Evolutionary conservation across 768 basidiomycete species (phyloP), one percentile per base, ranked within the genome.

Genomic region (Tylopilus sp.): DNA sequence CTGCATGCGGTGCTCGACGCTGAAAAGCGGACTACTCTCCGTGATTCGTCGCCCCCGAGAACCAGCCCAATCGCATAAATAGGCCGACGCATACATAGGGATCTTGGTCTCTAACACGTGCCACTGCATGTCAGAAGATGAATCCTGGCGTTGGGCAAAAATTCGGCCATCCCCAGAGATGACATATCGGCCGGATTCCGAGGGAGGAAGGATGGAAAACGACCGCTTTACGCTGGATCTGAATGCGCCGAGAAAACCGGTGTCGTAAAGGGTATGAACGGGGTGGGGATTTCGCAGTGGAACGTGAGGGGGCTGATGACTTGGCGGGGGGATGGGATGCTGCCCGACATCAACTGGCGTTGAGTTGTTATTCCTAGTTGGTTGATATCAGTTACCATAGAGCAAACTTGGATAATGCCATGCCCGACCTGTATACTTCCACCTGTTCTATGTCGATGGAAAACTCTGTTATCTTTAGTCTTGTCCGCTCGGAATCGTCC

Each of bases 381-480:
- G 42, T 3, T 15, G 36, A 21, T 40, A 25, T 60, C 20, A 63
- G 58, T 43, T 56, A 42, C 13, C 11, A 13, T 39, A 21, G 39
- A 44, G 43, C 25, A 12, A 45, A 17, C 38, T 55, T 39, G 15
- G 4, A 50, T 38, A 25, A 17, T 47, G 39, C 62, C 79, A 17
- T 47, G 39, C 62, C 79, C 30, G 59, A 89, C 89, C 85, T 75
- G 67, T 76, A 85, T 47, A 75, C 75, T 60, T 92, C 90, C 36
- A 71, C 67, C 55, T 93, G 90, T 30, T 78, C 65, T 25, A 89
- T 57, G 49, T 85, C 76, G 6, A 85, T 66, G 6, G 72, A 68
- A 53, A 91, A 77, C 6, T 74, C 78, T 22, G 75, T 71, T 18
- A 90, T 60, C 50, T 78, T 80, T 15, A 93, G 64, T 39, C 75